A percentile compares a stretch with the other conserved stretches of the same genome.
Evolutionary conservation across 140 eudicot species (phyloP).

Genomic region (Ambrosia hybrid): DNA sequence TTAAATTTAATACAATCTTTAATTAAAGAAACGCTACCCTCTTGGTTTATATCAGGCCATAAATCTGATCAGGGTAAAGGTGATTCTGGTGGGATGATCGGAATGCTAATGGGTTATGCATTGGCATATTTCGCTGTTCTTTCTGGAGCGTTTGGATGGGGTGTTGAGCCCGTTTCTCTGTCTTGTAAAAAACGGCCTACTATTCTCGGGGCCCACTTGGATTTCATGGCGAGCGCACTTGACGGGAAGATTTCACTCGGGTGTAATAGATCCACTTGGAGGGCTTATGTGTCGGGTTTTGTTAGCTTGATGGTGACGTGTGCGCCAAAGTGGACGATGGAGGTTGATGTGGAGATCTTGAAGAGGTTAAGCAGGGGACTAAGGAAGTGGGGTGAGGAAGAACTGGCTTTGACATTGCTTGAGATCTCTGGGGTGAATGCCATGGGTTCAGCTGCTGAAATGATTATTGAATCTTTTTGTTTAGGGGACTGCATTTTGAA

Average conservation of each 20-base stretch:
- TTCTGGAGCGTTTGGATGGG: conserved; percentile 80
- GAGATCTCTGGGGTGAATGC: conserved; percentile 72
- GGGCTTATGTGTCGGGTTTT: conserved; percentile 72
- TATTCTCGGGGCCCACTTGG: conserved; percentile 61
- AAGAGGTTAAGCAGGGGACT: conserved; percentile 80
- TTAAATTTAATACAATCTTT: conserved; percentile 48
- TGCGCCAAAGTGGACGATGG: conserved; percentile 64
- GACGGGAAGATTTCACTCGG: conserved; percentile 89
- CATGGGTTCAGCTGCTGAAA: conserved; percentile 92
- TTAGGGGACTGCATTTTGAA: neutral
- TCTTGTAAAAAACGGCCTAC: conserved; percentile 48
- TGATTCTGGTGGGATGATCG: conserved; percentile 59
- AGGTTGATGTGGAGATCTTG: conserved; percentile 71
- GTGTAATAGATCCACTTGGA: conserved; percentile 81
- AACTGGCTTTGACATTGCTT: conserved; percentile 72
- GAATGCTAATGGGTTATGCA: conserved; percentile 76
- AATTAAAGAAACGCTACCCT: conserved; percentile 73
- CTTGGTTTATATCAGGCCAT: conserved; percentile 76
- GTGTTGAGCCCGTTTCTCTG: conserved; percentile 49
- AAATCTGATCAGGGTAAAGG: conserved; percentile 41
- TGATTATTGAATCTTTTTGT: conserved; percentile 54
- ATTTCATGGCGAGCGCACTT: conserved; percentile 68
- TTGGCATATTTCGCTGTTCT: conserved; percentile 76
- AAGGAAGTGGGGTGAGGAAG: conserved; percentile 86
- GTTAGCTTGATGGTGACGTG: conserved; percentile 81